Percentiles rank a stretch among this genome's conserved stretches.
These are phyloP conservation scores for Eucalyptus coolabah DNA, from an alignment of 345 rosid genomes.

Conservation along the genomic window DNA sequence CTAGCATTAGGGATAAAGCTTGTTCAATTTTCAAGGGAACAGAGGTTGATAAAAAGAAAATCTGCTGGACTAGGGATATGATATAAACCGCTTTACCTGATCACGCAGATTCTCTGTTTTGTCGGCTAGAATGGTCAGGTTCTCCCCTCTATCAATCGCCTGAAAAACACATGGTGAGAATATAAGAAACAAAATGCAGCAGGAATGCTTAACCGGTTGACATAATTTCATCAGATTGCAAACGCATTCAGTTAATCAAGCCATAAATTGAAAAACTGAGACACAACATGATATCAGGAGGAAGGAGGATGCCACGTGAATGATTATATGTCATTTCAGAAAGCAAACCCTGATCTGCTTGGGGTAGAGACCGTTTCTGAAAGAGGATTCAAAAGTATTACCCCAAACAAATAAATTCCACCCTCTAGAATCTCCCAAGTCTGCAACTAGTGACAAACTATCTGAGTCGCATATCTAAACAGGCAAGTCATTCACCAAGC, in stretches of 20 bases:
- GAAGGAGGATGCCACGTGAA: neutral
- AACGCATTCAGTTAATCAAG: neutral
- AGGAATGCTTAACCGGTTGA: neutral
- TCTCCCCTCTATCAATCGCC: conserved; percentile 84
- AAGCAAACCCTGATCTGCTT: neutral
- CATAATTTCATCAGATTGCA: neutral
- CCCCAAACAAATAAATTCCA: neutral
- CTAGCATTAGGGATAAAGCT: conserved; percentile 4
- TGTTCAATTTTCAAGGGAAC: neutral
- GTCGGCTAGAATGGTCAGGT: conserved; percentile 50
- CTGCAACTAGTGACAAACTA: neutral
- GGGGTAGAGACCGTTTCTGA: neutral
- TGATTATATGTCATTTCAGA: neutral
- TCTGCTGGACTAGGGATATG: neutral
- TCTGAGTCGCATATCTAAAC: neutral
- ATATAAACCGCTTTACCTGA: conserved; percentile 31
- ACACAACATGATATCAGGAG: neutral
- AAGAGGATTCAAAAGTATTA: neutral
- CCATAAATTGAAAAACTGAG: neutral
- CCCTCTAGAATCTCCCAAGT: neutral
- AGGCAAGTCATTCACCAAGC: neutral
- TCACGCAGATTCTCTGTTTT: conserved; percentile 70
- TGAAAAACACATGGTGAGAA: conserved; percentile 4
- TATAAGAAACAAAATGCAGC: neutral
- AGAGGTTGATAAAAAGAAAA: neutral